Percentiles rank a stretch among this genome's conserved stretches.
phyloP scores from a whole-genome alignment of 2,329 filamentous ascomycete genomes.

The Fusarium chlamydosporum region DNA sequence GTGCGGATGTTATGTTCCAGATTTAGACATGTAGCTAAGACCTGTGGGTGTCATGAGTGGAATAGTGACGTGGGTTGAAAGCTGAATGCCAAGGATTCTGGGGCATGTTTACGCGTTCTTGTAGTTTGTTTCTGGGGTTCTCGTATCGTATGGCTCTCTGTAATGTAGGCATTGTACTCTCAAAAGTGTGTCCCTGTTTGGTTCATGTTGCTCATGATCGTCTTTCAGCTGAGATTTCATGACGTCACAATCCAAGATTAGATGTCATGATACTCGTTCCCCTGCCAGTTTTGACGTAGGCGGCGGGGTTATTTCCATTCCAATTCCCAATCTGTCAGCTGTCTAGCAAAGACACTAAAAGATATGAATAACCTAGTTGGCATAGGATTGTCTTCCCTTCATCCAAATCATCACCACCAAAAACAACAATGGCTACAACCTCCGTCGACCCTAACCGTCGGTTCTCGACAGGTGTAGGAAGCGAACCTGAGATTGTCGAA shows the following conservation, averaged over 20 bases:
- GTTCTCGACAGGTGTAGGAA: constrained; percentile 38
- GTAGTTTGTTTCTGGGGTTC: background rate
- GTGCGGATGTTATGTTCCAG: background rate
- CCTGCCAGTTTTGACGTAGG: constrained; percentile 41
- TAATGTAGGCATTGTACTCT: too few relatives aligned
- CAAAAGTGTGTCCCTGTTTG: constrained; percentile 14
- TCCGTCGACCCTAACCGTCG: constrained; percentile 30
- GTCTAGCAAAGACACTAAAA: background rate
- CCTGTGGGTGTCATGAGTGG: constrained; percentile 25
- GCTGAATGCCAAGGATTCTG: constrained; percentile 9
- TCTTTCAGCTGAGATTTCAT: constrained; percentile 27
- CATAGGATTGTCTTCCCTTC: background rate
- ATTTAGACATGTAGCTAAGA: background rate
- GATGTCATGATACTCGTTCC: constrained; percentile 32
- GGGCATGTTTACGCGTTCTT: constrained; percentile 5
- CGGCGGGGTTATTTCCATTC: constrained; percentile 38
- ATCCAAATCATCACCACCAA: background rate
- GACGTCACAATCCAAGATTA: constrained; percentile 29
- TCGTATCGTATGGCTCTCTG: background rate
- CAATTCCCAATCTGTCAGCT: constrained; percentile 13
- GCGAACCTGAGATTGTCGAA: constrained; percentile 53
- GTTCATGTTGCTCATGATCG: constrained; percentile 4
- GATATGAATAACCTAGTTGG: background rate
- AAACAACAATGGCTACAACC: constrained; percentile 26
- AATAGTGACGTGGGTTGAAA: constrained; percentile 32